These are phyloP conservation scores for Alloascoidea hylecoeti DNA, from an alignment of 805 yeast species.

Conservation along the genomic window DNA sequence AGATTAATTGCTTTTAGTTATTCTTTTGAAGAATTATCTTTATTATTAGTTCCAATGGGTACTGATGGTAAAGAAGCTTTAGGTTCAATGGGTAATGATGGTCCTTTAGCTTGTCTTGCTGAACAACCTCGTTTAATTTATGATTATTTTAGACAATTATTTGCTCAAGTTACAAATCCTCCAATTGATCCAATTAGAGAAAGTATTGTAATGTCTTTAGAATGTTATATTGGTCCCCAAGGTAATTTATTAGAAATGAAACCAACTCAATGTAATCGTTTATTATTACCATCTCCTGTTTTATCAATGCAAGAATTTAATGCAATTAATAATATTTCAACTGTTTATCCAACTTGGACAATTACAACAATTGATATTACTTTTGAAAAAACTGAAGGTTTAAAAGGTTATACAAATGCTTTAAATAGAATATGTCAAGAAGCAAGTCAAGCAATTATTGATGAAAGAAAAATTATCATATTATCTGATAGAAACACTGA, in stretches of 20 bases:
- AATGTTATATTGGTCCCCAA: constrained; percentile 97
- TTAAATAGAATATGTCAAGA: constrained; percentile 78
- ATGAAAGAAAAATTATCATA: constrained; percentile 59
- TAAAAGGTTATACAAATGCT: constrained; percentile 72
- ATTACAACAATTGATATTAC: constrained; percentile 78
- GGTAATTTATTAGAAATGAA: constrained; percentile 90
- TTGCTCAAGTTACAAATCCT: constrained; percentile 98
- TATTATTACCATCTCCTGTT: constrained; percentile 73
- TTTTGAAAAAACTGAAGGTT: constrained; percentile 69
- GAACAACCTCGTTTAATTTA: constrained; percentile 84
- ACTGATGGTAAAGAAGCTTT: constrained; percentile 82
- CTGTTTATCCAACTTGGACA: constrained; percentile 79
- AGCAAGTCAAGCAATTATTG: constrained; percentile 75
- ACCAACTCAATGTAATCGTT: constrained; percentile 82
- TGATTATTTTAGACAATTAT: constrained; percentile 90
- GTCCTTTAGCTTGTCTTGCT: constrained; percentile 87
- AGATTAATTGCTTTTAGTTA: constrained; percentile 80
- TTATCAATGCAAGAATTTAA: constrained; percentile 57
- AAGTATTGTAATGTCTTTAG: constrained; percentile 91
- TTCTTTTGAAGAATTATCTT: constrained; percentile 82
- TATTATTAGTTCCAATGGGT: constrained; percentile 89
- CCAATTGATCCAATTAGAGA: constrained; percentile 98
- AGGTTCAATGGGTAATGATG: constrained; percentile 98
- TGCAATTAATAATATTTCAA: constrained; percentile 60
- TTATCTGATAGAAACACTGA: constrained; percentile 58